Conservation (phyloP, 495 filamentous ascomycete genomes). For the Hyphodiscus hymeniophilus region DNA sequence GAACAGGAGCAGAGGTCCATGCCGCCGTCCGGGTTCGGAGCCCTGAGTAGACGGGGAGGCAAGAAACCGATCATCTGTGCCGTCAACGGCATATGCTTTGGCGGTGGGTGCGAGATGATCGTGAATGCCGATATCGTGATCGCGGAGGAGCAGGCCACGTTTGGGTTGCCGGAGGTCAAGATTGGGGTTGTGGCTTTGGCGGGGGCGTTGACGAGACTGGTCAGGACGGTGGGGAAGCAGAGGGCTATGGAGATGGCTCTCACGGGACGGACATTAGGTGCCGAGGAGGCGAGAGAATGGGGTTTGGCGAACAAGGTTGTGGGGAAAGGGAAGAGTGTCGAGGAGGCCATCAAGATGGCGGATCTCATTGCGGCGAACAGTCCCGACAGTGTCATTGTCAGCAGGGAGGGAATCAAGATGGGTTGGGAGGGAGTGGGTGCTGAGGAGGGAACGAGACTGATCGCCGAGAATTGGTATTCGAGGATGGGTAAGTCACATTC, state of each 20-base stretch:
- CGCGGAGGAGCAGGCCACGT: conserved; percentile 43
- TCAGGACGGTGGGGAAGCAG: conserved; percentile 55
- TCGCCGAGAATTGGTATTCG: conserved; percentile 51
- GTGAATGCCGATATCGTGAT: conserved; percentile 64
- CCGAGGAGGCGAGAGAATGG: conserved; percentile 53
- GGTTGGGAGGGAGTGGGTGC: conserved; percentile 60
- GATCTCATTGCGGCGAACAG: conserved; percentile 49
- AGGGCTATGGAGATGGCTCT: conserved; percentile 65
- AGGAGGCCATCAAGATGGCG: conserved; percentile 38
- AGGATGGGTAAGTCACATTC: too few species aligned
- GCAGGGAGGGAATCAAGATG: conserved; percentile 53
- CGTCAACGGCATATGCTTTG: conserved; percentile 67
- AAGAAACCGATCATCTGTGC: conserved; percentile 65
- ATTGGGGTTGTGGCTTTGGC: conserved; percentile 63
- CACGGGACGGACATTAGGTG: conserved; percentile 49
- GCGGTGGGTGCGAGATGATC: conserved; percentile 67
- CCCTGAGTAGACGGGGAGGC: conserved; percentile 42
- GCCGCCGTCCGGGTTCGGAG: conserved; percentile 43
- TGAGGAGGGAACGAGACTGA: conserved; percentile 50
- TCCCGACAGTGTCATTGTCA: conserved; percentile 64
- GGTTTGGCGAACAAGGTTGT: conserved; percentile 65
- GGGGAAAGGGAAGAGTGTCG: conserved; percentile 27
- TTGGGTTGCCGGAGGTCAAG: conserved; percentile 60
- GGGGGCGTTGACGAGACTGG: conserved; percentile 58
- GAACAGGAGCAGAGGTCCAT: conserved; percentile 20